Conservation (phyloP, 345 rosid species). For the Eucalyptus curtisii region DNA sequence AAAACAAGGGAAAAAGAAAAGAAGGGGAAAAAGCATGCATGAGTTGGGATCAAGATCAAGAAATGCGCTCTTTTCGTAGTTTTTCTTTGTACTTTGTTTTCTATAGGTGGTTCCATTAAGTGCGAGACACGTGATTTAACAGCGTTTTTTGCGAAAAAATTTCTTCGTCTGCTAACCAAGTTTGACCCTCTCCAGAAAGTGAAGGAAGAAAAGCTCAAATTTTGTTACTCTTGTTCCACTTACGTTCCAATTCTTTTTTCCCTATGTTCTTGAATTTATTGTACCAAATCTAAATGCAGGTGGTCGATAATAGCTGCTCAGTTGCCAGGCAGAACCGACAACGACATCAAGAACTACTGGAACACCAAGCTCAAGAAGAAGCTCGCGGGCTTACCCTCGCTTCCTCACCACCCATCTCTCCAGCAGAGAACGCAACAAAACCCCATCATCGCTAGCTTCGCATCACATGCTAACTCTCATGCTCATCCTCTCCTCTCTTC, state of each 20-base stretch:
- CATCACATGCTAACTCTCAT: conserved; percentile 1
- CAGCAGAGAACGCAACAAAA: not conserved
- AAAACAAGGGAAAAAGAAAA: not conserved
- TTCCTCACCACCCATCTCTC: not conserved
- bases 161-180: not conserved
- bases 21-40: not conserved
- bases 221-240: not conserved
- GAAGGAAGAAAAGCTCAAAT: not conserved
- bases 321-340: conserved; percentile 84
- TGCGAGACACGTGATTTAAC: not conserved
- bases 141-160: not conserved
- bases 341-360: conserved; percentile 92
- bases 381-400: conserved; percentile 18
- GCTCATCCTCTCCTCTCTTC: conserved; percentile 9
- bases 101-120: not conserved
- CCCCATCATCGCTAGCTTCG: conserved; percentile 4
- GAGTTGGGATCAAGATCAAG: not conserved
- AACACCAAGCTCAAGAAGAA: conserved; percentile 92
- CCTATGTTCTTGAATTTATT: not conserved
- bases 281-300: conserved; percentile 13
- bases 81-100: not conserved
- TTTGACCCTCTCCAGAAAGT: not conserved
- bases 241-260: not conserved
- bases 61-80: not conserved
- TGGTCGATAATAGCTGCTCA: conserved; percentile 93